phyloP scores from a whole-genome alignment of 306 rosid species.

The Rosa rugosa region DNA sequence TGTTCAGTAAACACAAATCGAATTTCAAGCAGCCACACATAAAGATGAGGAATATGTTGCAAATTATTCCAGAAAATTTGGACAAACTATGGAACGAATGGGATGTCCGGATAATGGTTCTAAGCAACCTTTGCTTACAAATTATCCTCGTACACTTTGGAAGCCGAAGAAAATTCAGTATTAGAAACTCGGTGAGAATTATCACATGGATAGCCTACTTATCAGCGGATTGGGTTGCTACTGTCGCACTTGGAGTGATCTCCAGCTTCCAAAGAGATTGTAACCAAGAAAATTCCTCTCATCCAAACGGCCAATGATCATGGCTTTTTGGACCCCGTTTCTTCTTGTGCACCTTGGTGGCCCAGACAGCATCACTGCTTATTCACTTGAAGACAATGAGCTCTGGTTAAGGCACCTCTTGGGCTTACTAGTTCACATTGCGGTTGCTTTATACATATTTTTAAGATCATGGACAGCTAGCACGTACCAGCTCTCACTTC shows the following conservation, averaged over 20 bases:
- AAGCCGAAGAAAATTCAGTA: constrained; percentile 23
- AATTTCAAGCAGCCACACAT: no score
- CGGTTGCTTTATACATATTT: constrained; percentile 10
- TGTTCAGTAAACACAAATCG: no score
- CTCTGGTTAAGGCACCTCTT: constrained; percentile 34
- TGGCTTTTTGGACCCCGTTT: constrained; percentile 47
- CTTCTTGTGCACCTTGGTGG: constrained; percentile 45
- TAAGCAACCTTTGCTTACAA: constrained; percentile 31
- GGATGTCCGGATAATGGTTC: constrained; percentile 28
- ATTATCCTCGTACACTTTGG: constrained; percentile 19
- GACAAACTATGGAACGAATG: constrained; percentile 29
- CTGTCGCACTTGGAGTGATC: constrained; percentile 25
- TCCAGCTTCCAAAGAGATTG: constrained; percentile 14
- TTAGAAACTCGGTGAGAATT: neutral
- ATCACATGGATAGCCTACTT: constrained; percentile 31
- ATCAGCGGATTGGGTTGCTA: constrained; percentile 38
- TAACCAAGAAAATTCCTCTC: neutral
- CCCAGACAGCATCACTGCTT: constrained; percentile 42
- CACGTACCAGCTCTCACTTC: no score
- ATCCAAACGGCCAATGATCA: neutral
- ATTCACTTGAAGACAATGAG: constrained; percentile 39
- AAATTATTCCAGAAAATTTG: constrained; percentile 9
- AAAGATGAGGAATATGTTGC: neutral
- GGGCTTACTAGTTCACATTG: constrained; percentile 12
- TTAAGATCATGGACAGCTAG: neutral